Conservation (phyloP, 306 rosid genomes). For the Aeschynomene evenia region DNA sequence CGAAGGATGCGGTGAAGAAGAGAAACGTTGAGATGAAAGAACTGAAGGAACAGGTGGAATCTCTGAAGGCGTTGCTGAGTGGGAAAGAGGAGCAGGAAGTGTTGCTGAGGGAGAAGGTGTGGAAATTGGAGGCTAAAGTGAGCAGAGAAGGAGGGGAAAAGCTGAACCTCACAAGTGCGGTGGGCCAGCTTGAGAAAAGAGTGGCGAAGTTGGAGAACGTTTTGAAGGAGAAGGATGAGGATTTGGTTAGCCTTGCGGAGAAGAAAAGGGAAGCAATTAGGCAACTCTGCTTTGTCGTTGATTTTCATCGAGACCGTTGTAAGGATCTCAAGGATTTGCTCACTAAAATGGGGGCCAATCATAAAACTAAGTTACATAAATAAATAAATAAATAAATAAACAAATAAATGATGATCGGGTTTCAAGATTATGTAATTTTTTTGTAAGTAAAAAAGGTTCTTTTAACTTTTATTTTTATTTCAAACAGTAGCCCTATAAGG, state of each 20-base stretch:
- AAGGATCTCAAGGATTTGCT: slow-evolving; percentile 46
- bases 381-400: too few relatives aligned
- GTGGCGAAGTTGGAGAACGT: slow-evolving; percentile 50
- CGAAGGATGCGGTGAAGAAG: slow-evolving; percentile 44
- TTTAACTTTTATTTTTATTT: too few relatives aligned
- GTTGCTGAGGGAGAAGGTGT: slow-evolving; percentile 53
- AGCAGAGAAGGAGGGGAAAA: slow-evolving; percentile 71
- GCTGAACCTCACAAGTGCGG: slow-evolving; percentile 43
- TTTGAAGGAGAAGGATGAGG: slow-evolving; percentile 62
- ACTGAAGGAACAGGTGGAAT: slow-evolving; percentile 28
- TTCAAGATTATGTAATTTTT: background rate
- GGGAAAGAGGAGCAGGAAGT: slow-evolving; percentile 55
- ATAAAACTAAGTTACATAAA: too few relatives aligned
- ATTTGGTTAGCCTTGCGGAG: slow-evolving; percentile 50
- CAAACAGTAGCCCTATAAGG: too few relatives aligned
- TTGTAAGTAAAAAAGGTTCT: too few relatives aligned
- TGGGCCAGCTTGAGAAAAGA: slow-evolving; percentile 57
- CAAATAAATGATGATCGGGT: background rate
- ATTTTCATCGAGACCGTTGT: slow-evolving; percentile 61
- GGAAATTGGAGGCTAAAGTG: slow-evolving; percentile 57
- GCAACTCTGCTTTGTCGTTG: slow-evolving; percentile 68
- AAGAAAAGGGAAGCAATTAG: slow-evolving; percentile 82
- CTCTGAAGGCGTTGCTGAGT: slow-evolving; percentile 30
- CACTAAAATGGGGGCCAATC: slow-evolving; percentile 17
- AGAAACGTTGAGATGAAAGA: slow-evolving; percentile 40